A percentile compares a stretch with the other conserved stretches of the same genome.
Conservation (phyloP, 2,329 filamentous ascomycete genomes). For the Cordyceps javanica region DNA sequence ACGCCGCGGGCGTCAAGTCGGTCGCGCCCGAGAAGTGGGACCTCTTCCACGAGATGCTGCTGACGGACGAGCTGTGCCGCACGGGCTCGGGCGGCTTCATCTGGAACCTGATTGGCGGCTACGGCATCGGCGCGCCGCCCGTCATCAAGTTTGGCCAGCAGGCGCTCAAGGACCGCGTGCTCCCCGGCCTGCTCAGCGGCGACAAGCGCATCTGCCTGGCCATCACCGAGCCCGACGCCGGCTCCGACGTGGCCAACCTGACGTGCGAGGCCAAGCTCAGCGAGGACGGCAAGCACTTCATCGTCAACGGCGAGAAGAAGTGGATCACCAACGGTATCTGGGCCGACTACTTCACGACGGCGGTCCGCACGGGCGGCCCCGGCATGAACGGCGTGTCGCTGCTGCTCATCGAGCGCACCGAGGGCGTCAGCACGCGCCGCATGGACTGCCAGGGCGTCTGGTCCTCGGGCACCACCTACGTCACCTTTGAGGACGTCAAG, state of each 20-base stretch:
- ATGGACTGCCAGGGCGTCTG: constrained; percentile 99
- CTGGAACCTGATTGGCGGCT: constrained; percentile 96
- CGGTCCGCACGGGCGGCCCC: constrained; percentile 78
- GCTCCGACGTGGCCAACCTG: constrained; percentile 90
- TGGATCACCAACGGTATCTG: constrained; percentile 99
- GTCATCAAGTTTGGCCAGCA: constrained; percentile 88
- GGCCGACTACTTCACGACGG: constrained; percentile 96
- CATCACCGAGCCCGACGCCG: constrained; percentile 94
- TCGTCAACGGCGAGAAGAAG: constrained; percentile 99
- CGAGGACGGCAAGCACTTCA: constrained; percentile 97
- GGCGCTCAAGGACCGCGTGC: constrained; percentile 74
- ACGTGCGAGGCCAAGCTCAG: constrained; percentile 92
- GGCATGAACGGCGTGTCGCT: constrained; percentile 93
- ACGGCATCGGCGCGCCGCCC: constrained; percentile 88
- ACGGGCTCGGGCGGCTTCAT: constrained; percentile 86
- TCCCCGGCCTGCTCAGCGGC: constrained; percentile 80
- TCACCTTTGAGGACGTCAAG: constrained; percentile 98
- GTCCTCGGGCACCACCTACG: constrained; percentile 91
- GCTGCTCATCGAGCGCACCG: constrained; percentile 84
- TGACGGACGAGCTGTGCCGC: constrained; percentile 92
- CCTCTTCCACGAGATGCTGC: constrained; percentile 92
- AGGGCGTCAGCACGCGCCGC: constrained; percentile 83
- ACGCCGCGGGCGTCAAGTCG: constrained; percentile 64
- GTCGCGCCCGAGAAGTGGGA: constrained; percentile 91
- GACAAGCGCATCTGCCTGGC: constrained; percentile 97